Conservation (phyloP, 768 basidiomycete genomes). For the Kwoniella europaea region DNA sequence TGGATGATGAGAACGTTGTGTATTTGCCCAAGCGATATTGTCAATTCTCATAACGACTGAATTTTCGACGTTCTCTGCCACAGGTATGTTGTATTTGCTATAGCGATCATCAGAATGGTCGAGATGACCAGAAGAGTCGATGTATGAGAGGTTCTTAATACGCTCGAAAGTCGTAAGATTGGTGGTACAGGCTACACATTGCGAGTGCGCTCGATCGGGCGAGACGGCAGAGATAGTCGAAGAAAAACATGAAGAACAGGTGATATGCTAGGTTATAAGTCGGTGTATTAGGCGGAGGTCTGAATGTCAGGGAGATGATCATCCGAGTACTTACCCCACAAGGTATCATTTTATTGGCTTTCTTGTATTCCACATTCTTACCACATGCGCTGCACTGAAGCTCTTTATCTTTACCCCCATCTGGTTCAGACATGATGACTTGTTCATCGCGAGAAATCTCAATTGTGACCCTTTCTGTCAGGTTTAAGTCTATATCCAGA, state of each 20-base stretch:
- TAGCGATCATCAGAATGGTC: background rate
- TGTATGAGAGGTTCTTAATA: conserved; percentile 8
- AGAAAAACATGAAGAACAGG: conserved; percentile 44
- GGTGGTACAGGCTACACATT: conserved; percentile 38
- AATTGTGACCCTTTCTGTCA: background rate
- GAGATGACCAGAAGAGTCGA: too few species aligned
- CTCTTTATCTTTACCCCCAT: background rate
- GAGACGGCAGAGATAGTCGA: conserved; percentile 42
- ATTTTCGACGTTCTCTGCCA: background rate
- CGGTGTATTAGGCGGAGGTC: conserved; percentile 1
- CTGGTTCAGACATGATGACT: background rate
- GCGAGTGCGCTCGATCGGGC: conserved; percentile 26
- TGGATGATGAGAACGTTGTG: too few species aligned
- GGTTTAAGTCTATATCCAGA: background rate
- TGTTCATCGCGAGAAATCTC: background rate
- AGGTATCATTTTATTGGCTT: conserved; percentile 34
- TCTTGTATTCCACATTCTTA: background rate
- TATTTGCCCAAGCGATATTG: conserved; percentile 52
- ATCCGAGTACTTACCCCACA: conserved; percentile 35
- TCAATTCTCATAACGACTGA: conserved; percentile 47
- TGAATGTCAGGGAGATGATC: background rate
- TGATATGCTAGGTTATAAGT: conserved; percentile 26
- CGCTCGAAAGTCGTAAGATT: conserved; percentile 24
- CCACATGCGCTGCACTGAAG: conserved; percentile 24
- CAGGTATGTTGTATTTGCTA: conserved; percentile 3